A percentile compares a stretch with the other conserved stretches of the same genome.
These are phyloP conservation scores for Colletotrichum horii DNA, from an alignment of 2,329 filamentous ascomycete species.

Conservation along the genomic window DNA sequence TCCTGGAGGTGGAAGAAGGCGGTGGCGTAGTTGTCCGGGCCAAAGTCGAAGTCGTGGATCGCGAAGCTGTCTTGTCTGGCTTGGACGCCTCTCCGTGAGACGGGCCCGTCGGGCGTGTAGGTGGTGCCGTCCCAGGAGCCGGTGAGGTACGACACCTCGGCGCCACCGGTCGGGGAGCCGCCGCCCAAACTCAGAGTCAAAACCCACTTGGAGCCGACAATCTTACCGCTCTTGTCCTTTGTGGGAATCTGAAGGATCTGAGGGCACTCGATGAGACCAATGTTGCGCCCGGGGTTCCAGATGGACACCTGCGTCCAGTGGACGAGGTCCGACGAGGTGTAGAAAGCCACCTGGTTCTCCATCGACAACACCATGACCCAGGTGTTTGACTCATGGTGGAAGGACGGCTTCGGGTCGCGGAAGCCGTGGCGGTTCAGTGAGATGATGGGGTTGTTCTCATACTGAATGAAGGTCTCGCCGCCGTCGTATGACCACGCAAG, in stretches of 20 bases:
- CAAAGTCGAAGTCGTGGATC: conserved; percentile 36
- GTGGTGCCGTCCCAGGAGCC: conserved; percentile 21
- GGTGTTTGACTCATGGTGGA: conserved; percentile 48
- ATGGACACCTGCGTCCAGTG: conserved; percentile 50
- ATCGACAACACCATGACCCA: conserved; percentile 67
- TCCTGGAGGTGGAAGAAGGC: conserved; percentile 33
- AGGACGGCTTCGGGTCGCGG: conserved; percentile 70
- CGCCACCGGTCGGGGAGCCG: conserved; percentile 13
- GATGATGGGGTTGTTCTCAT: conserved; percentile 65
- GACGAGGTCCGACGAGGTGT: conserved; percentile 62
- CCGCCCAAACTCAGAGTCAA: conserved; percentile 17
- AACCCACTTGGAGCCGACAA: conserved; percentile 16
- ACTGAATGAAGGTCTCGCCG: conserved; percentile 66
- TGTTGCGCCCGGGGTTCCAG: conserved; percentile 34
- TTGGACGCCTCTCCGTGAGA: not conserved
- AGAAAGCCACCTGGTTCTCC: conserved; percentile 65
- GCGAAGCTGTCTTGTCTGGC: conserved; percentile 13
- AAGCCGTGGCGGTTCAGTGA: conserved; percentile 59
- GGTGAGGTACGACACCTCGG: conserved; percentile 19
- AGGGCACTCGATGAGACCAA: conserved; percentile 42
- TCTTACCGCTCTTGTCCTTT: conserved; percentile 53
- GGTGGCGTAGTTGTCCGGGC: conserved; percentile 40
- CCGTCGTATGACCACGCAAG: conserved; percentile 67
- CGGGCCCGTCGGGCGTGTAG: conserved; percentile 14
- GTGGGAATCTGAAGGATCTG: conserved; percentile 41